phyloP scores from a whole-genome alignment of 2,329 filamentous ascomycete species.

The Chaetomium olivaceum region DNA sequence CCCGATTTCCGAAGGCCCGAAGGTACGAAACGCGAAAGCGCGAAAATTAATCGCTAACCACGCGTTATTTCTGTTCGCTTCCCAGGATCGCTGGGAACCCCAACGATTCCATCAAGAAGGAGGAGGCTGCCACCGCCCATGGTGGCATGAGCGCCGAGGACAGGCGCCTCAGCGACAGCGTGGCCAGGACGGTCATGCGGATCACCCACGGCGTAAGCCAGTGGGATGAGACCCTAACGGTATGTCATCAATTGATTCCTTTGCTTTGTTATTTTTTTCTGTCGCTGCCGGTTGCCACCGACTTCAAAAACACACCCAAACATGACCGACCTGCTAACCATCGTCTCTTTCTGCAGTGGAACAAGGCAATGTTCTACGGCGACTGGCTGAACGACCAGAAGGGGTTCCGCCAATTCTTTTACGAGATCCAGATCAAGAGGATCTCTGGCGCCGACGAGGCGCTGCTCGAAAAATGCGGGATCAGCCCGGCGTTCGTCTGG shows the following conservation, averaged over 20 bases:
- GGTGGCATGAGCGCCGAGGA: slow-evolving; percentile 20
- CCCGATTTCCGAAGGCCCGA: background rate
- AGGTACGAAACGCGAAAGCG: background rate
- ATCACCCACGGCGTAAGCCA: slow-evolving; percentile 7
- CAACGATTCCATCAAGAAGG: slow-evolving; percentile 18
- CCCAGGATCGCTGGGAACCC: slow-evolving; percentile 25
- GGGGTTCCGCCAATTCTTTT: slow-evolving; percentile 21
- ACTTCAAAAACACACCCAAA: background rate
- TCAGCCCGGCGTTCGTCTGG: slow-evolving; percentile 23
- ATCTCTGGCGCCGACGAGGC: slow-evolving; percentile 27
- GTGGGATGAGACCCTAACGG: slow-evolving; percentile 14
- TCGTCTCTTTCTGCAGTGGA: slow-evolving; percentile 22
- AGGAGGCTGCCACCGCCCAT: background rate
- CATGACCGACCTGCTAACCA: slow-evolving; percentile 6
- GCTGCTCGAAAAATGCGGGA: slow-evolving; percentile 23
- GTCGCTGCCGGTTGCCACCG: background rate
- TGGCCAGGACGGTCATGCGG: slow-evolving; percentile 17
- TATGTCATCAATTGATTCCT: slow-evolving; percentile 7
- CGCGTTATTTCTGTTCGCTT: background rate
- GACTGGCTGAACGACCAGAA: slow-evolving; percentile 26
- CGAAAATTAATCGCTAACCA: slow-evolving; percentile 6
- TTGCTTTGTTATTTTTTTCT: background rate
- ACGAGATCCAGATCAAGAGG: slow-evolving; percentile 33
- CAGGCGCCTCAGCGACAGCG: slow-evolving; percentile 13
- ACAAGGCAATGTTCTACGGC: slow-evolving; percentile 27